A percentile compares a stretch with the other conserved stretches of the same genome.
phyloP scores from a whole-genome alignment of 2,329 filamentous ascomycete species.

The Golovinomyces cichoracearum region DNA sequence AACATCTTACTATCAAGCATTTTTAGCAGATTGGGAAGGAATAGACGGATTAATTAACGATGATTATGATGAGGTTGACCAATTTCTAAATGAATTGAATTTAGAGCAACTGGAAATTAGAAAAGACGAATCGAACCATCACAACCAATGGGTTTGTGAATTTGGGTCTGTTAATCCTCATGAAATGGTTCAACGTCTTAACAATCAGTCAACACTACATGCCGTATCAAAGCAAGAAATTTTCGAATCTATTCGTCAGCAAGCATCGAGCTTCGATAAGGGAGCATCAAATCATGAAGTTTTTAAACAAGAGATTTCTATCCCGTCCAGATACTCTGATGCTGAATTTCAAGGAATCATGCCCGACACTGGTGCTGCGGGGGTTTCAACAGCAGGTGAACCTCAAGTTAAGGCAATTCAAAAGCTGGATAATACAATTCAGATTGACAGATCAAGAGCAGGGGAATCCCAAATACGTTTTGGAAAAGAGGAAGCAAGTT shows the following conservation, averaged over 20 bases:
- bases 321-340: background rate
- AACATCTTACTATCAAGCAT: background rate
- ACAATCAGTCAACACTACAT: background rate
- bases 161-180: background rate
- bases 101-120: background rate
- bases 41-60: background rate
- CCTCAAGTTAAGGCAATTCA: background rate
- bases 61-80: background rate
- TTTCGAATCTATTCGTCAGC: background rate
- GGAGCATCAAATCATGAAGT: too few species aligned
- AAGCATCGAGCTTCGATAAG: too few species aligned
- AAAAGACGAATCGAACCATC: background rate
- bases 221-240: background rate
- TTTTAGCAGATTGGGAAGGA: constrained; percentile 1
- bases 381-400: background rate
- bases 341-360: background rate
- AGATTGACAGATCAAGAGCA: background rate
- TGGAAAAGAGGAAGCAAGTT: background rate
- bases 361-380: background rate
- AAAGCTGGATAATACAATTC: background rate
- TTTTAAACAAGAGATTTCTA: background rate
- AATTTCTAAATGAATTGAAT: background rate
- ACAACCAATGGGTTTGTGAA: background rate
- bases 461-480: background rate
- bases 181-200: background rate